Conservation (phyloP, 2,329 filamentous ascomycete genomes). For the Aspergillus tubingensis region DNA sequence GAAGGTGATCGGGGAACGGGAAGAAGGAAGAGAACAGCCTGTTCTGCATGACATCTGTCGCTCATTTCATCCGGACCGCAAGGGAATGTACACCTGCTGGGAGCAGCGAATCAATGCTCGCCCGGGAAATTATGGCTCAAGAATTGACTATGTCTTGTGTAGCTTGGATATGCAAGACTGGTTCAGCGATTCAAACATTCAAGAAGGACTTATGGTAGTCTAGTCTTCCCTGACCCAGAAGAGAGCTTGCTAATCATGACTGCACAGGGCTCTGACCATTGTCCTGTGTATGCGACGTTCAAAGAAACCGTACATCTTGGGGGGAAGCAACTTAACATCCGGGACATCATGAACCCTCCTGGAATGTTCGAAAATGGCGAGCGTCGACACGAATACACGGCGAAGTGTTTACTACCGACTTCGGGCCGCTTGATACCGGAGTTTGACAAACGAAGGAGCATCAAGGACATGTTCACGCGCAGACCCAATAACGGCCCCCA, state of each 20-base stretch:
- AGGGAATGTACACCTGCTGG: slow-evolving; percentile 97
- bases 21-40: slow-evolving; percentile 68
- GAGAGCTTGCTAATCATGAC: slow-evolving; percentile 21
- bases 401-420: slow-evolving; percentile 66
- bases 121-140: slow-evolving; percentile 88
- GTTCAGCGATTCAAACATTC: slow-evolving; percentile 81
- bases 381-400: slow-evolving; percentile 66
- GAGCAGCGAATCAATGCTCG: slow-evolving; percentile 92
- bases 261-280: slow-evolving; percentile 82
- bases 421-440: slow-evolving; percentile 86
- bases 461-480: slow-evolving; percentile 87
- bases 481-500: slow-evolving; percentile 45
- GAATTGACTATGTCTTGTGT: slow-evolving; percentile 92
- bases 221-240: neutral
- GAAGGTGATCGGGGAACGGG: slow-evolving; percentile 63
- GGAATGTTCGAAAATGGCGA: slow-evolving; percentile 70
- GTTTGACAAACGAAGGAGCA: slow-evolving; percentile 79
- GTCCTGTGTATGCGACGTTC: slow-evolving; percentile 80
- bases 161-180: slow-evolving; percentile 75
- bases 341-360: slow-evolving; percentile 75
- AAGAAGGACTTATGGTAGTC: slow-evolving; percentile 76
- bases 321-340: slow-evolving; percentile 55
- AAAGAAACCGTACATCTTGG: slow-evolving; percentile 61
- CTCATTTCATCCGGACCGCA: slow-evolving; percentile 73
- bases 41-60: slow-evolving; percentile 83